A percentile compares a stretch with the other conserved stretches of the same genome.
Evolutionary conservation across 2,329 filamentous ascomycete species (phyloP).

Genomic region (Albifimbria verrucaria): DNA sequence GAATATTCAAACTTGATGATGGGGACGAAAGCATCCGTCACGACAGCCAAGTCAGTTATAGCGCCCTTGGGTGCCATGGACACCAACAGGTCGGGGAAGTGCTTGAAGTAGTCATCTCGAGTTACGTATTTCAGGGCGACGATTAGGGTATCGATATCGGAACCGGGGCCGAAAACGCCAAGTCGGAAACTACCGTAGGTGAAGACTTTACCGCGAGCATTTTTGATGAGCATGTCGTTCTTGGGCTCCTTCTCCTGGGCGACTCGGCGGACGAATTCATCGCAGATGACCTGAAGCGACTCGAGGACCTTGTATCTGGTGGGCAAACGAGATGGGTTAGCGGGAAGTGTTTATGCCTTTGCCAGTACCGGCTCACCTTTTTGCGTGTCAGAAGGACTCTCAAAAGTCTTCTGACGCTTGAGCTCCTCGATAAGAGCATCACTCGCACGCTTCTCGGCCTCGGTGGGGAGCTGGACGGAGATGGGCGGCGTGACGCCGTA

Average conservation of each 20-base stretch:
- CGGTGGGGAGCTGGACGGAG: slow-evolving; percentile 71
- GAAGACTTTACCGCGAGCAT: slow-evolving; percentile 88
- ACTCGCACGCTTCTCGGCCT: slow-evolving; percentile 72
- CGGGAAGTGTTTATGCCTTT: too few species aligned
- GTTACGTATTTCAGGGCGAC: slow-evolving; percentile 87
- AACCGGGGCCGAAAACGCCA: slow-evolving; percentile 90
- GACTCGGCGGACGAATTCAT: slow-evolving; percentile 84
- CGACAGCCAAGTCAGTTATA: slow-evolving; percentile 79
- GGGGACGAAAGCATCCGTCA: slow-evolving; percentile 88
- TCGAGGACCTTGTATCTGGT: slow-evolving; percentile 67
- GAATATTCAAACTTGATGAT: slow-evolving; percentile 96
- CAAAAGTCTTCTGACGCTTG: slow-evolving; percentile 87
- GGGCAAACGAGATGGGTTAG: neutral
- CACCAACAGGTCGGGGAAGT: slow-evolving; percentile 78
- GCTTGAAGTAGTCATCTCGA: slow-evolving; percentile 86
- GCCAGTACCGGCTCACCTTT: slow-evolving; percentile 53
- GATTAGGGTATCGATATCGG: slow-evolving; percentile 95
- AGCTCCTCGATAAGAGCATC: slow-evolving; percentile 80
- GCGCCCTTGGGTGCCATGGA: slow-evolving; percentile 73
- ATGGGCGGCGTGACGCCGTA: slow-evolving; percentile 81
- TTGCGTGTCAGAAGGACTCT: slow-evolving; percentile 75
- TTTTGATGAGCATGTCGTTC: slow-evolving; percentile 73
- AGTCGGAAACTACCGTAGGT: slow-evolving; percentile 95
- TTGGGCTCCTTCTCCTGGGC: slow-evolving; percentile 68
- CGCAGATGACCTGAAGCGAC: slow-evolving; percentile 73